A percentile compares a stretch with the other conserved stretches of the same genome.
These are phyloP conservation scores for Malania oleifera DNA, from an alignment of 164 flowering plant genomes.

Conservation along the genomic window DNA sequence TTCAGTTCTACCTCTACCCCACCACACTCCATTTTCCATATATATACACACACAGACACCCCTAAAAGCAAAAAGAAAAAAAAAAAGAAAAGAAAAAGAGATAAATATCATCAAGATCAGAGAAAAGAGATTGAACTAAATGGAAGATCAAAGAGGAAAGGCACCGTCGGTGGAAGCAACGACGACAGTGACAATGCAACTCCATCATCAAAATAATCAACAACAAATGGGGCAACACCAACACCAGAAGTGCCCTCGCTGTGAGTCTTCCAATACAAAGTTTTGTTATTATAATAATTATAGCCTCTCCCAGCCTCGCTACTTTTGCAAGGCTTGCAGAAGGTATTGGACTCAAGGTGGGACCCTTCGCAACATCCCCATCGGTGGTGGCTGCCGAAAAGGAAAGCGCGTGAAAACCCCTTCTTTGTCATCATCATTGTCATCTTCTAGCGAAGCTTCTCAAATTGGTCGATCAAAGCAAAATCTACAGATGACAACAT, in stretches of 20 bases:
- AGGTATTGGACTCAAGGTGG: conserved; percentile 47
- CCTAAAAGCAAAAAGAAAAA: not conserved
- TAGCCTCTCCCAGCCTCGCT: conserved; percentile 37
- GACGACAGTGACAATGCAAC: not conserved
- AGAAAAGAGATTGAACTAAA: conserved; percentile 3
- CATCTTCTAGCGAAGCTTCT: not conserved
- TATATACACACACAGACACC: not conserved
- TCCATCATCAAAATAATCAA: conserved; percentile 2
- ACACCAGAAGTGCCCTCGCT: conserved; percentile 31
- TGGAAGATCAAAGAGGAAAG: conserved; percentile 8
- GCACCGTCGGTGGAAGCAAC: not conserved
- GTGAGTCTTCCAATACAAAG: conserved; percentile 31
- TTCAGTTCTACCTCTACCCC: conserved; percentile 1
- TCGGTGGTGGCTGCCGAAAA: conserved; percentile 44
- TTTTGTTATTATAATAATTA: conserved; percentile 41
- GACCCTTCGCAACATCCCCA: conserved; percentile 32
- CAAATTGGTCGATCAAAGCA: no score
- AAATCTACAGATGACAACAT: no score
- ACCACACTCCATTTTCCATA: not conserved
- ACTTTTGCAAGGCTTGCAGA: conserved; percentile 30
- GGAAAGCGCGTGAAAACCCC: conserved; percentile 32
- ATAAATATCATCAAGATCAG: conserved; percentile 17
- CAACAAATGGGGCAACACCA: not conserved
- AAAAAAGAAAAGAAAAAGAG: conserved; percentile 2
- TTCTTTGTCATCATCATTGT: conserved; percentile 1